Evolutionary conservation across 768 basidiomycete genomes (phyloP), one percentile per base, ranked within the genome.

Genomic region (Collybia sp.): DNA sequence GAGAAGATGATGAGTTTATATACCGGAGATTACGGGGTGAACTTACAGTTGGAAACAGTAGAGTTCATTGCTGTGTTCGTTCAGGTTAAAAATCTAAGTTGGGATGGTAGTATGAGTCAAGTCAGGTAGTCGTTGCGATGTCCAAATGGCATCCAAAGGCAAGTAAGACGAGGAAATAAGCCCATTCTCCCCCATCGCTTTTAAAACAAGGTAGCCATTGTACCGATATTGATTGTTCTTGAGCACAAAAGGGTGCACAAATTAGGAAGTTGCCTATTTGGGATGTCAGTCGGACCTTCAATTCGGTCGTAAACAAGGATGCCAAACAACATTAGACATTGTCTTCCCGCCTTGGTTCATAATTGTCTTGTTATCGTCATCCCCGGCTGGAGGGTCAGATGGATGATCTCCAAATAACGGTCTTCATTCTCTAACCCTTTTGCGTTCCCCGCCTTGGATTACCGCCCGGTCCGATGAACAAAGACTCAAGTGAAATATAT

Each of bases 21-120:
- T 35, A 16, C 30, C 47, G 36, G 25, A 38, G 5, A 13, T 25
- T 30, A n/a, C 31, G 18, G n/a, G 39, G 41, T 18, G 25, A 18
- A 59, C 66, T 50, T 44, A 66, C 64, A 64, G 42, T 45, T 60
- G n/a, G 58, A 55, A 42, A 59, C 54, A 46, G 54, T 46, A 47
- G 53, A 38, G 44, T 52, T 62, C 58, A 67, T 65, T 51, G 43
- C 47, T 25, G 31, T 49, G 40, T 43, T 59, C 53, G 58, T 59
- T 54, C 45, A 44, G 49, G 51, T 50, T 50, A 53, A 46, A 43
- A 32, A 30, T 18, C 39, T 46, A 48, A 32, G 39, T 44, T 47
- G 46, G 44, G 42, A 54, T 49, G 51, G 44, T 34, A 20, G 42
- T 40, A 37, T 37, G 35, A 37, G 35, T n/a, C 25, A 25, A 25